Percentiles rank a stretch among this genome's conserved stretches.
Evolutionary conservation across 805 yeast genomes (phyloP).

Genomic region (Candida peoriensis): DNA sequence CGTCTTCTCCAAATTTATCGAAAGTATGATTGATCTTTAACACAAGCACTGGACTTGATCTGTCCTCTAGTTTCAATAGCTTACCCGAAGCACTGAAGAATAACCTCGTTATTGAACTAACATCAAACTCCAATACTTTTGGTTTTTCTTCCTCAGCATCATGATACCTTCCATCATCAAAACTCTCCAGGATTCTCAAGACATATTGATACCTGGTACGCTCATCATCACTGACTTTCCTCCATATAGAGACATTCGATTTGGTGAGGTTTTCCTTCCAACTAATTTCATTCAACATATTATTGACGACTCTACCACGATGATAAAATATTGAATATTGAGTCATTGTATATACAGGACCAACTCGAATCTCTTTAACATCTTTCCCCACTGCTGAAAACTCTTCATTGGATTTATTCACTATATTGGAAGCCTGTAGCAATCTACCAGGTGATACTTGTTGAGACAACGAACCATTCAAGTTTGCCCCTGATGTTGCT

Average conservation of each 20-base stretch:
- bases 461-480: conserved; percentile 44
- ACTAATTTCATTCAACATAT: conserved; percentile 34
- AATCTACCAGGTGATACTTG: conserved; percentile 60
- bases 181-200: conserved; percentile 48
- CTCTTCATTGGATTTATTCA: conserved; percentile 34
- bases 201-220: conserved; percentile 35
- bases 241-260: conserved; percentile 39
- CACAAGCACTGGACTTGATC: conserved; percentile 61
- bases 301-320: conserved; percentile 35
- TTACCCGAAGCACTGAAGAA: conserved; percentile 71
- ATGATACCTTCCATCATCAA: conserved; percentile 59
- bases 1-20: conserved; percentile 9
- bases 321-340: conserved; percentile 61
- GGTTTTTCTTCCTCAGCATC: conserved; percentile 50
- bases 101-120: conserved; percentile 41
- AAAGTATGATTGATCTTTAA: conserved; percentile 38
- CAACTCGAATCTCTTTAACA: conserved; percentile 36
- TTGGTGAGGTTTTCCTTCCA: conserved; percentile 75
- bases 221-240: conserved; percentile 17
- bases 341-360: conserved; percentile 55
- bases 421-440: conserved; percentile 52
- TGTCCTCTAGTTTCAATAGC: conserved; percentile 55
- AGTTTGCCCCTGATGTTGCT: conserved; percentile 62
- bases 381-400: conserved; percentile 18
- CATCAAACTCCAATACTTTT: conserved; percentile 28